phyloP scores from a whole-genome alignment of 2,329 filamentous ascomycete genomes.

The Leptodontidium sp. region DNA sequence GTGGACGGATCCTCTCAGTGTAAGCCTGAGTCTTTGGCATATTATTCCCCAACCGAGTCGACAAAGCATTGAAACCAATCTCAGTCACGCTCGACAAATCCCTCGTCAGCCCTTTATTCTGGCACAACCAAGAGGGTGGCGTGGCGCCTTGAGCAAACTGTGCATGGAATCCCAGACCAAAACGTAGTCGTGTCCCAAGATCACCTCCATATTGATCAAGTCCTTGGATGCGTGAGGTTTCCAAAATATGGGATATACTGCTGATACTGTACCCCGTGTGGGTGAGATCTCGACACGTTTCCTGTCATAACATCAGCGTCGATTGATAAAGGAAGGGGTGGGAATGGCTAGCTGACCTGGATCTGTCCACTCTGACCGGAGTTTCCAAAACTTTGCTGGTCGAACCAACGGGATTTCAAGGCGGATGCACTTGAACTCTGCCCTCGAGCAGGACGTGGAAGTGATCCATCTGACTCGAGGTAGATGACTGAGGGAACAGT shows the following conservation, averaged over 20 bases:
- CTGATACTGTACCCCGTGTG: constrained; percentile 44
- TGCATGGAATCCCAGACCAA: constrained; percentile 41
- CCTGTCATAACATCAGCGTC: constrained; percentile 25
- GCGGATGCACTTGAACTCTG: constrained; percentile 20
- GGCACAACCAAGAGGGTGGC: constrained; percentile 32
- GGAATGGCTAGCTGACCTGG: constrained; percentile 21
- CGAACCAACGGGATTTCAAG: constrained; percentile 22
- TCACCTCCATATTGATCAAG: constrained; percentile 39
- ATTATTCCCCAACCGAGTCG: constrained; percentile 31
- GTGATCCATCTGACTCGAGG: constrained; percentile 39
- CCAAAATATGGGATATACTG: constrained; percentile 44
- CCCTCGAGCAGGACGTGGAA: constrained; percentile 33
- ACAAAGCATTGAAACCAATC: constrained; percentile 43
- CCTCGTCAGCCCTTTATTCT: constrained; percentile 31
- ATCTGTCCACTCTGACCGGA: constrained; percentile 30
- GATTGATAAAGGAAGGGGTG: background rate
- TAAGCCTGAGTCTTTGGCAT: constrained; percentile 41
- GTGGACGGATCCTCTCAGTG: constrained; percentile 23
- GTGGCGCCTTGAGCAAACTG: constrained; percentile 23
- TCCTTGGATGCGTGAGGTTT: constrained; percentile 45
- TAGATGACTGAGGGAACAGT: constrained; percentile 45
- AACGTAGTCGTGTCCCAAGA: constrained; percentile 37
- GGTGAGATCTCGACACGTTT: constrained; percentile 45
- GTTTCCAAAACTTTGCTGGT: constrained; percentile 29
- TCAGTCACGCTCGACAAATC: constrained; percentile 38